These are phyloP conservation scores for Gynochthodes officinalis DNA, from an alignment of 257 asterid species.

Conservation along the genomic window DNA sequence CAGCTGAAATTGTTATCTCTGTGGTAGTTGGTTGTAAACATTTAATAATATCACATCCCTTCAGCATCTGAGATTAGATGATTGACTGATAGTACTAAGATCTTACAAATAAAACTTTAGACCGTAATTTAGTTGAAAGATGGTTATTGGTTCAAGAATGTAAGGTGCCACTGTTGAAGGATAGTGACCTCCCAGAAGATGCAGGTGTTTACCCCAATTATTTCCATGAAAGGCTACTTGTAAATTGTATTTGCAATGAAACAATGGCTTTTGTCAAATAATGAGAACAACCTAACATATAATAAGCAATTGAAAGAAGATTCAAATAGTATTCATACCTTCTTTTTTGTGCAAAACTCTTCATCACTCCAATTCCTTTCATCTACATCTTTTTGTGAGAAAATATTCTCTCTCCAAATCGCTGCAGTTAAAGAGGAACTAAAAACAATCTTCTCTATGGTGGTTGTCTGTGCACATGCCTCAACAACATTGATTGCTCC, in stretches of 20 bases:
- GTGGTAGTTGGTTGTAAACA: too few species aligned
- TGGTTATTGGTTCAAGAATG: too few species aligned
- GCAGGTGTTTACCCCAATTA: not conserved
- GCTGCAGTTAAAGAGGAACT: constrained; percentile 45
- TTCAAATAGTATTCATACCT: constrained; percentile 20
- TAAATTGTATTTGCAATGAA: not conserved
- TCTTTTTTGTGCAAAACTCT: constrained; percentile 33
- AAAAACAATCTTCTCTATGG: constrained; percentile 36
- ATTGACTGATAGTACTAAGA: not conserved
- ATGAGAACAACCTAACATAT: not conserved
- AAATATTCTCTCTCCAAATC: constrained; percentile 37
- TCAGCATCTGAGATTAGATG: not conserved
- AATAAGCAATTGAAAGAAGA: not conserved
- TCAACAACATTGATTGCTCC: constrained; percentile 43
- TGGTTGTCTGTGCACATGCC: constrained; percentile 41
- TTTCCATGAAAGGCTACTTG: not conserved
- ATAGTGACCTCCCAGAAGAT: not conserved
- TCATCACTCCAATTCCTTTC: constrained; percentile 46
- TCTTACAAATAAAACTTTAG: too few species aligned
- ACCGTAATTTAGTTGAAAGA: too few species aligned
- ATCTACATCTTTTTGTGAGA: constrained; percentile 35
- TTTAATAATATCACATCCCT: not conserved
- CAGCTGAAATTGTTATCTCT: too few species aligned
- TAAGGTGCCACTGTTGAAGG: too few species aligned
- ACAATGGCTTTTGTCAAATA: not conserved